These are phyloP conservation scores for Saccharum hybrid DNA, from an alignment of 202 grass and related monocot genomes.

Conservation along the genomic window DNA sequence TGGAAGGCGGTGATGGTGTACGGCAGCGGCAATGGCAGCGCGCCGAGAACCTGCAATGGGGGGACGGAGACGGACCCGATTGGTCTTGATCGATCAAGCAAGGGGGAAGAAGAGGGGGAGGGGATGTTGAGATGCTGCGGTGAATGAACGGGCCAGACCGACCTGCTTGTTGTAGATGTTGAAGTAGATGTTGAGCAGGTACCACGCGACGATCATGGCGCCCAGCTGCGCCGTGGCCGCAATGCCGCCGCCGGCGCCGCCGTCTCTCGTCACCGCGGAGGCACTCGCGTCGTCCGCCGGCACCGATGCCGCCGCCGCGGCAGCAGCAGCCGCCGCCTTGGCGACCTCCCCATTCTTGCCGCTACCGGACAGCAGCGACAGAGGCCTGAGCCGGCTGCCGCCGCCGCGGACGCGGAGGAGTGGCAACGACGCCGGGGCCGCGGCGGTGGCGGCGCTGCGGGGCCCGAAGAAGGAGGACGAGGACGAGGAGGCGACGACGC, in stretches of 20 bases:
- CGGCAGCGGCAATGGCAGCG: constrained; percentile 55
- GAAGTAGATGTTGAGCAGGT: constrained; percentile 83
- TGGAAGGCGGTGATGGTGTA: constrained; percentile 73
- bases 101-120: neutral
- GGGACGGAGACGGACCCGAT: neutral
- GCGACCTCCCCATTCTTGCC: constrained; percentile 10
- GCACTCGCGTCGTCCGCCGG: neutral
- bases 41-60: constrained; percentile 48
- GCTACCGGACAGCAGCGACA: constrained; percentile 22
- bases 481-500: neutral
- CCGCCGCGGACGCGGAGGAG: neutral
- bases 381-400: neutral
- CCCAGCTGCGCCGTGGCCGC: constrained; percentile 48
- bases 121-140: neutral
- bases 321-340: neutral
- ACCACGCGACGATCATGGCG: constrained; percentile 65
- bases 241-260: neutral
- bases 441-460: neutral
- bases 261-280: neutral
- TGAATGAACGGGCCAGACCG: neutral
- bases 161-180: constrained; percentile 91
- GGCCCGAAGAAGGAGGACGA: neutral
- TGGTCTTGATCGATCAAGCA: neutral
- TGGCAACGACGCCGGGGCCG: neutral
- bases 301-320: neutral